Evolutionary conservation across 2,329 filamentous ascomycete species (phyloP).

Genomic region (Pseudocercospora fuligena): DNA sequence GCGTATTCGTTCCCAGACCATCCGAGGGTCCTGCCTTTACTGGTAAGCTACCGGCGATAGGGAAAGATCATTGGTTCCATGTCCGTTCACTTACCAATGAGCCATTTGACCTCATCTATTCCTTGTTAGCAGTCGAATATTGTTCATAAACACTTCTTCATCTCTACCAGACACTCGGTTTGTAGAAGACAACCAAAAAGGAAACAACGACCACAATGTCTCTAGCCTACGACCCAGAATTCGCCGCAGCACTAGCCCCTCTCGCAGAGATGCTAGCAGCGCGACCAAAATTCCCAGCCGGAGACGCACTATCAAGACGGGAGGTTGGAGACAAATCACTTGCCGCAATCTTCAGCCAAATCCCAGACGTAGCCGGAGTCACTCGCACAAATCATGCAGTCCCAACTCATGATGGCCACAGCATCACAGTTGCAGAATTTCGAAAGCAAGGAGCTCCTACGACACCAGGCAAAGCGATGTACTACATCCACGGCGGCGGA

Average conservation of each 20-base stretch:
- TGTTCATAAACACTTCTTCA: background rate
- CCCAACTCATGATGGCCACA: slow-evolving; percentile 18
- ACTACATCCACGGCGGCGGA: slow-evolving; percentile 27
- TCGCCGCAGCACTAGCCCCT: slow-evolving; percentile 22
- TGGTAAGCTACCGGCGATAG: too few species aligned
- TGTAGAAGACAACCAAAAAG: background rate
- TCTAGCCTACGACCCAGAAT: slow-evolving; percentile 25
- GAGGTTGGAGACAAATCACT: slow-evolving; percentile 12
- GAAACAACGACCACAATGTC: slow-evolving; percentile 15
- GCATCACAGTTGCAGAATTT: slow-evolving; percentile 25
- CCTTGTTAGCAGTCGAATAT: background rate
- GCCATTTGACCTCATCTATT: background rate
- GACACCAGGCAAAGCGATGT: slow-evolving; percentile 11
- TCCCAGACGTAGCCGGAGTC: slow-evolving; percentile 18
- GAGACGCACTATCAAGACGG: slow-evolving; percentile 26
- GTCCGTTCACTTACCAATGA: background rate
- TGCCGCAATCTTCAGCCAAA: background rate
- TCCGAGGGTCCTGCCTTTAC: too few species aligned
- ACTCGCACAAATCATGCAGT: slow-evolving; percentile 19
- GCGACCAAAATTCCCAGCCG: slow-evolving; percentile 16
- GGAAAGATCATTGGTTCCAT: background rate
- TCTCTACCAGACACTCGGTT: background rate
- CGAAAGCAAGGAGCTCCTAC: slow-evolving; percentile 4
- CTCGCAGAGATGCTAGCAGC: slow-evolving; percentile 21
- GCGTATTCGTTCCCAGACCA: too few species aligned